Base-by-base conservation (phyloP, 208 protist species). In the Leishmania amazonensis region DNA sequence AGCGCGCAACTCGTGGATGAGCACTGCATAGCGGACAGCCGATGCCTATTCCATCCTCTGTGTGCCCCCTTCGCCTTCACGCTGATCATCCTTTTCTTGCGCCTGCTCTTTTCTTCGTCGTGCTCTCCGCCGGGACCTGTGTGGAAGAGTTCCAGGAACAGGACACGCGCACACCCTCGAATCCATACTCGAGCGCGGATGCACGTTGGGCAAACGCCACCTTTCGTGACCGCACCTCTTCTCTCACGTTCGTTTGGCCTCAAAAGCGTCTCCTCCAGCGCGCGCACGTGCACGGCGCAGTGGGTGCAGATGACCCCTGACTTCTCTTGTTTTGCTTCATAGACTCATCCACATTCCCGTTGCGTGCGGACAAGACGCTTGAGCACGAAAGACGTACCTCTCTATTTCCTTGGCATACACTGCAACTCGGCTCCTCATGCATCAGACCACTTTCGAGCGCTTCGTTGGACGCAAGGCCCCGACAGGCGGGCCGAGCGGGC, bases 381-480 rank as follows among this genome's bases (percentile, higher is more conserved):
- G 21, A 28, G 21, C 42, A 38, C 45, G 7, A 31, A 49, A 31
- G 13, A 28, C 21, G 40, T 5, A 53, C 11, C 38, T n/a, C 19
- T 51, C 45, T 74, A 9, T 49, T 47, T 71, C 35, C 11, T 13
- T 19, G 45, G 19, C 28, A 38, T 31, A 53, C 15, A 74, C 24
- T 51, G 68, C 42, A 45, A 21, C 7, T 45, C 5, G 9, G 28
- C 24, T 2, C 40, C 15, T 28, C 8, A 86, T 86, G 83, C 83
- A 72, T 17, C 83, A 86, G 72, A 80, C 78, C 1, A 86, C 78
- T 19, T 80, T 86, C 38, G 83, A 86, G 24, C 49, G 47, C 64
- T 77, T 86, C 75, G 80, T 86, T 53, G 83, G 47, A 17, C 57
- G 53, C 35, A 83, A 80, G 75, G 82, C 74, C 8, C 42, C 54